A percentile compares a stretch with the other conserved stretches of the same genome.
These are phyloP conservation scores for Lactifluus rugatus DNA, from an alignment of 768 basidiomycete genomes.

Conservation along the genomic window DNA sequence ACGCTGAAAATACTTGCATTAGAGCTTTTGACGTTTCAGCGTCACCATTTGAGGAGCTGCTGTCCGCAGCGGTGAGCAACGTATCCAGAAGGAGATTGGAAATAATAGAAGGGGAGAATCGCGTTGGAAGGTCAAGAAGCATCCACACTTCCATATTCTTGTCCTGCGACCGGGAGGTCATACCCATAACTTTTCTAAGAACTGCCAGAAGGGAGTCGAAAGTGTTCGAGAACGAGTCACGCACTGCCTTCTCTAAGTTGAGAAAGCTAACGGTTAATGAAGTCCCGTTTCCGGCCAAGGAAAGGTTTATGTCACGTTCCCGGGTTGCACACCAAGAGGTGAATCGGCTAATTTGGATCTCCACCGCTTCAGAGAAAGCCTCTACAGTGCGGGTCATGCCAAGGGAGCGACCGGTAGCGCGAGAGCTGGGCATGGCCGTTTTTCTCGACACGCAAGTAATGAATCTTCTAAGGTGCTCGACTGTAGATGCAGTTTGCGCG, in stretches of 20 bases:
- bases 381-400: slow-evolving; percentile 54
- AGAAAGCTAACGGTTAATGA: slow-evolving; percentile 55
- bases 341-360: slow-evolving; percentile 46
- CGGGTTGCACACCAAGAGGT: slow-evolving; percentile 60
- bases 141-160: slow-evolving; percentile 32
- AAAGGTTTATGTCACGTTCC: slow-evolving; percentile 60
- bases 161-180: slow-evolving; percentile 22
- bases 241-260: slow-evolving; percentile 48
- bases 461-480: slow-evolving; percentile 57
- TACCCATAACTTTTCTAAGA: slow-evolving; percentile 29
- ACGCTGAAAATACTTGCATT: slow-evolving; percentile 49
- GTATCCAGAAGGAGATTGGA: slow-evolving; percentile 54
- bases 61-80: slow-evolving; percentile 47
- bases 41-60: slow-evolving; percentile 52
- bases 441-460: slow-evolving; percentile 36
- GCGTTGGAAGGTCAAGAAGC: slow-evolving; percentile 31
- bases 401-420: slow-evolving; percentile 8
- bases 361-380: slow-evolving; percentile 72
- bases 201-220: slow-evolving; percentile 50
- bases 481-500: slow-evolving; percentile 46
- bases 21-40: slow-evolving; percentile 43
- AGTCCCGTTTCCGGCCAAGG: slow-evolving; percentile 38
- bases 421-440: slow-evolving; percentile 21
- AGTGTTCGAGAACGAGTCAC: slow-evolving; percentile 45
- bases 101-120: slow-evolving; percentile 40